Percentiles rank a stretch among this genome's conserved stretches.
Evolutionary conservation across 768 basidiomycete species (phyloP).

Genomic region (Russula earlei): DNA sequence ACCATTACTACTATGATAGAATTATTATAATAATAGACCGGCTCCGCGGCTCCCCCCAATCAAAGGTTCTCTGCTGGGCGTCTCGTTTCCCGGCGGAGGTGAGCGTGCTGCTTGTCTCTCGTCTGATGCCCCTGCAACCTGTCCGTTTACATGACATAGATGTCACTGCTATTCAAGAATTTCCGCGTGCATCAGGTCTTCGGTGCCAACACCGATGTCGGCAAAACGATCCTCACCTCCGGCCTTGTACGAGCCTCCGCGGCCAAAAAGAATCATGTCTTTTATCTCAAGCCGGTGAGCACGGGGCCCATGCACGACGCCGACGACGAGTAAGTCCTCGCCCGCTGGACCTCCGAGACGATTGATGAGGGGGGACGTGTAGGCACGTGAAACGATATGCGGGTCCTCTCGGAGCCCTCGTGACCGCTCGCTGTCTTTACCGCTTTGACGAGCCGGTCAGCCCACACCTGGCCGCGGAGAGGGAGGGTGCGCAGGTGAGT

Average conservation of each 20-base stretch:
- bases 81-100: background rate
- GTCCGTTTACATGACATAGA: slow-evolving; percentile 24
- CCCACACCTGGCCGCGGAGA: slow-evolving; percentile 67
- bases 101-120: background rate
- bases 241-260: slow-evolving; percentile 78
- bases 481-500: slow-evolving; percentile 27
- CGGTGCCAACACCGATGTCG: slow-evolving; percentile 94
- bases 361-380: background rate
- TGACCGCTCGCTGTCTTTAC: slow-evolving; percentile 66
- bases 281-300: slow-evolving; percentile 86
- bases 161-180: slow-evolving; percentile 80
- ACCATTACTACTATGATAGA: background rate
- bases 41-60: too few species aligned
- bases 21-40: too few species aligned
- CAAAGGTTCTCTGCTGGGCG: too few species aligned
- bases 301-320: slow-evolving; percentile 75
- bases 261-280: slow-evolving; percentile 38
- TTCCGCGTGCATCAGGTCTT: slow-evolving; percentile 86
- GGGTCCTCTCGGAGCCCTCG: slow-evolving; percentile 30
- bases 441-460: slow-evolving; percentile 85
- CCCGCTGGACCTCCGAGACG: background rate
- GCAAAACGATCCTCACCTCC: slow-evolving; percentile 85
- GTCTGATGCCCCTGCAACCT: background rate
- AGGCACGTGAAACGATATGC: slow-evolving; percentile 62
- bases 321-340: slow-evolving; percentile 57